Evolutionary conservation across 345 rosid species (phyloP), one percentile per base, ranked within the genome.

Genomic region (Eucalyptus victrix): DNA sequence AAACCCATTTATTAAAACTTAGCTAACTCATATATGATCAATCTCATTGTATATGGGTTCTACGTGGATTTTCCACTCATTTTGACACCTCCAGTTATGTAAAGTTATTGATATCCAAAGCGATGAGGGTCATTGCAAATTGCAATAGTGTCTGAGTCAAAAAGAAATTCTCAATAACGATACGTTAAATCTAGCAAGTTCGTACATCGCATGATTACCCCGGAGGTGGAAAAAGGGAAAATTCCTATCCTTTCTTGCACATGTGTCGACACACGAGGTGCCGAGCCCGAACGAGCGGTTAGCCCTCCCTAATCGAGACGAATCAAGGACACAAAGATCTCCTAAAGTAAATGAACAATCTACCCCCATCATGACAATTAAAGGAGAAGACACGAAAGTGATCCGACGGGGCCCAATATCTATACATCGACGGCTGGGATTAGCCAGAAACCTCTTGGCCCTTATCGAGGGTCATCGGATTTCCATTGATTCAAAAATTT

Each of bases 61-160:
- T 53, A 53, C 4, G 0, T 53, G 56, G 56, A 0, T 53, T 53
- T 53, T 51, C 9, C 18, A 7, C 4, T 0, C 56, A 19, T 19
- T 53, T 53, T 19, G 56, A 53, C 24, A 53, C 0, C 4, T 53
- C 24, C 1, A 0, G 0, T 17, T 19, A 14, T 3, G 4, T 37
- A 1, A 3, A 37, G 1, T 2, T 37, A 37, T 3, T 24, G 7
- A 37, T 37, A 37, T 72, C 1, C 2, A 72, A 72, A 72, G 9
- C 15, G 1, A 72, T 6, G 0, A 76, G 28, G 28, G 28, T 37
- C 26, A 21, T 19, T 21, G 8, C 8, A 21, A 37, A 76, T 76
- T 19, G 0, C 7, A 0, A 65, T 0, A 30, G 10, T 65, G 11
- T n/a, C 3, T 0, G 3, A 15, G 37, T 65, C 76, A 65, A n/a